Conservation (phyloP, 2,329 filamentous ascomycete species). For the Chaetomiaceae sp. region DNA sequence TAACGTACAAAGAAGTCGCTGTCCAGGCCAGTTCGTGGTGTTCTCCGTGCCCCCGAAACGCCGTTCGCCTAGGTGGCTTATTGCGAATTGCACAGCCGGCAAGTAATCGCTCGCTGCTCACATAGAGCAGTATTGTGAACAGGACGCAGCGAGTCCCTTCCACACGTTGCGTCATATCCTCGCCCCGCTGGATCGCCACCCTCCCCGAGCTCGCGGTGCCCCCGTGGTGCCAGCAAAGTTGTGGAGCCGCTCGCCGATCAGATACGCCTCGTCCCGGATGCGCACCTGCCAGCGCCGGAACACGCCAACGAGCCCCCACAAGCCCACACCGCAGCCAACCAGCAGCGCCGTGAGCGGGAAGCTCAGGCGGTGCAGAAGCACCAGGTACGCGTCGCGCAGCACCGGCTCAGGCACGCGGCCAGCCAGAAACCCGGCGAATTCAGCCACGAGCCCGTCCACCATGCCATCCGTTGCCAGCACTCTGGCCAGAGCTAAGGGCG, state of each 20-base stretch:
- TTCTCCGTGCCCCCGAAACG: too few relatives aligned
- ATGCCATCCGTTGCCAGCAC: conserved; percentile 38
- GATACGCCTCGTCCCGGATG: conserved; percentile 89
- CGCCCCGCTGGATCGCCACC: conserved; percentile 33
- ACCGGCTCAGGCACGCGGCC: conserved; percentile 16
- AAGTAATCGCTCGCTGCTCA: too few relatives aligned
- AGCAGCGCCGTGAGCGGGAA: conserved; percentile 62
- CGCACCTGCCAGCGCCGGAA: conserved; percentile 70
- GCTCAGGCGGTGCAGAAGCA: conserved; percentile 49
- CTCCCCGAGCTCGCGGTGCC: conserved; percentile 30
- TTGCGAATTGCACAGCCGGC: too few relatives aligned
- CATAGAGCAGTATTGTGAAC: too few relatives aligned
- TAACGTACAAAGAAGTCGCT: too few relatives aligned
- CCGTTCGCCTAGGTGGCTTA: too few relatives aligned
- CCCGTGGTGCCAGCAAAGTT: conserved; percentile 65
- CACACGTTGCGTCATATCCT: conserved; percentile 24
- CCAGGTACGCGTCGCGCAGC: conserved; percentile 26
- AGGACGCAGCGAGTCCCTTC: background rate
- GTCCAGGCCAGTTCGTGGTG: too few relatives aligned
- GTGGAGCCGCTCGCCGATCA: conserved; percentile 90
- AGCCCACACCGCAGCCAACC: conserved; percentile 37
- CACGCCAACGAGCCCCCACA: conserved; percentile 52
- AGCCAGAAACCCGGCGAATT: conserved; percentile 8
- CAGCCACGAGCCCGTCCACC: conserved; percentile 8
- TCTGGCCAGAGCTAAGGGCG: conserved; percentile 57